phyloP scores from a whole-genome alignment of 805 yeast genomes.

The Hanseniaspora jakobsenii region DNA sequence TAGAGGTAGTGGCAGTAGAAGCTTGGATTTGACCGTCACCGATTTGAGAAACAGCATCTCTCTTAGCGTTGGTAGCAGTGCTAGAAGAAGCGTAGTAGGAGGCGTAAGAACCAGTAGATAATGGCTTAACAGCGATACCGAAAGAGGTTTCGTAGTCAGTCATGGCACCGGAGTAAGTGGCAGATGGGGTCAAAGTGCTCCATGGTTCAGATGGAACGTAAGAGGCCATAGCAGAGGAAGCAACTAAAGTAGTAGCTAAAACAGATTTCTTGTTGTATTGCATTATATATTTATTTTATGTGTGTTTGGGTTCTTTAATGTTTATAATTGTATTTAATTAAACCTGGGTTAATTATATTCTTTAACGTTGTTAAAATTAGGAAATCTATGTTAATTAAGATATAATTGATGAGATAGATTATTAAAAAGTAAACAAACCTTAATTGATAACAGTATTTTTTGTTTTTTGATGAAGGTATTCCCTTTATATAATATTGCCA shows the following conservation, averaged over 20 bases:
- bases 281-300: constrained; percentile 12
- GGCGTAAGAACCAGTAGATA: constrained; percentile 26
- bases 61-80: constrained; percentile 31
- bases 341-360: no score
- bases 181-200: constrained; percentile 26
- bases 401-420: no score
- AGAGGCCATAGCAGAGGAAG: constrained; percentile 39
- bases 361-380: no score
- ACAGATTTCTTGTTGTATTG: constrained; percentile 19
- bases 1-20: constrained; percentile 19
- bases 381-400: no score
- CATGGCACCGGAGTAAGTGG: constrained; percentile 40
- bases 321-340: no score
- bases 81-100: constrained; percentile 27
- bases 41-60: constrained; percentile 26
- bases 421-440: no score
- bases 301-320: not conserved
- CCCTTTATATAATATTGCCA: no score
- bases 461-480: no score
- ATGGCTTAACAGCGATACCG: constrained; percentile 56
- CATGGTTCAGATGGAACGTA: constrained; percentile 25
- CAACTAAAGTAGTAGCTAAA: constrained; percentile 31
- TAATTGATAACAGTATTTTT: no score
- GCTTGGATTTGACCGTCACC: constrained; percentile 29
- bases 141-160: constrained; percentile 45